Evolutionary conservation across 148 eudicot species (phyloP).

Genomic region (Amaranthus cruentus): DNA sequence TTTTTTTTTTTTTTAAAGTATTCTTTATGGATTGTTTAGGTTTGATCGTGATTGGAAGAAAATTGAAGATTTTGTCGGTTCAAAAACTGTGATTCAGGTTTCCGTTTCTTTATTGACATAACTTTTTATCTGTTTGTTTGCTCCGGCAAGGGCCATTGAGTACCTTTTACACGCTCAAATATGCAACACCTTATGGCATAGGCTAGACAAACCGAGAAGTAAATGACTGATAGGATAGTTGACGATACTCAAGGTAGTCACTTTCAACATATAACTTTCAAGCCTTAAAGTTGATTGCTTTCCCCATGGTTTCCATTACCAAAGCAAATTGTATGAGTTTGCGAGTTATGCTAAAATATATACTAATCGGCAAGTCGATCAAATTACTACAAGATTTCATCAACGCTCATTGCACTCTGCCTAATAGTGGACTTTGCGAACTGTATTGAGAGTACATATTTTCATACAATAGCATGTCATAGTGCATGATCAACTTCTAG

Average conservation of each 20-base stretch:
- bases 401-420: background rate
- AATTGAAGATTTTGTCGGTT: slow-evolving; percentile 91
- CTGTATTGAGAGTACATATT: background rate
- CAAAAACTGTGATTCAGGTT: slow-evolving; percentile 91
- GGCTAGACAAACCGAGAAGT: too few species aligned
- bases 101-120: slow-evolving; percentile 15
- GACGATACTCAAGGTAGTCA: too few species aligned
- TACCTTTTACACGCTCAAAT: background rate
- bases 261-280: too few species aligned
- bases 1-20: too few species aligned
- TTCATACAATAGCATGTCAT: background rate
- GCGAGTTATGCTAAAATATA: background rate
- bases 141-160: background rate
- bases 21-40: slow-evolving; percentile 37
- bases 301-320: too few species aligned
- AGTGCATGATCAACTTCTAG: background rate
- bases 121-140: background rate
- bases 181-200: too few species aligned
- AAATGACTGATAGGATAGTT: too few species aligned
- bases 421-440: background rate
- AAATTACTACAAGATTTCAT: background rate
- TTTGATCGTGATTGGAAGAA: slow-evolving; percentile 97
- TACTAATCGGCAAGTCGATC: background rate
- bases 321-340: too few species aligned
- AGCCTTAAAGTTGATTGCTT: too few species aligned